Evolutionary conservation across 306 rosid species (phyloP), one percentile per base, ranked within the genome.

Genomic region (Rosa chinensis): DNA sequence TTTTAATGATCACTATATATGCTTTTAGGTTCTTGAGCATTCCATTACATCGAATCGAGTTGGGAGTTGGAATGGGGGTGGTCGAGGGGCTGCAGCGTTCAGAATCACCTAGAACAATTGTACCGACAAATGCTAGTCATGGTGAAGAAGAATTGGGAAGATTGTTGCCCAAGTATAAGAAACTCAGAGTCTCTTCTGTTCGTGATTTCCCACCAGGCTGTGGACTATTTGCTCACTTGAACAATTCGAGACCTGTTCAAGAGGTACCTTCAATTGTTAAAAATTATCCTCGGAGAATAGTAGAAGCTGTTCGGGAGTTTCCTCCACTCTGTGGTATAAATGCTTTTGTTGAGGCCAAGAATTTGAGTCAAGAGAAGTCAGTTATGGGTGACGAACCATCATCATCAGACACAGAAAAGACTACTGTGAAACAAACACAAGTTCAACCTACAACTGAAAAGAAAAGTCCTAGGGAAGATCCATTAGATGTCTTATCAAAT

Each of bases 121-220:
- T 77, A 12, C 74, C 89, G n/a, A 42, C 61, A 35, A 80, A 66
- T 84, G 79, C 80, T 68, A 80, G 83, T 32, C 77, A 80, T 74
- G 86, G 82, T 53, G 86, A 82, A 68, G 85, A 75, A 73, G 77
- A 79, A 56, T 32, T 35, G 76, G 85, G 83, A 83, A 88, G 66
- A 64, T 44, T 76, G 76, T 61, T 47, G 25, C 81, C 84, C 10
- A 53, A 77, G 83, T 86, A 74, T 76, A 90, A 91, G 80, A 75
- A 79, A 45, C 88, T 87, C 21, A 82, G 70, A 79, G 79, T 88
- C 77, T 90, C 86, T 49, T 91, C 91, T 7, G n/a, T 85, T 85
- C 97, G 94, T 7, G 94, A 95, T 82, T 95, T 80, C 76, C 97
- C 99, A 3, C 86, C 80, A 8, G 92, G 87, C 10, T 95, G 99